These are phyloP conservation scores for Fusarium incarnatum DNA, from an alignment of 2,329 filamentous ascomycete species.

Conservation along the genomic window DNA sequence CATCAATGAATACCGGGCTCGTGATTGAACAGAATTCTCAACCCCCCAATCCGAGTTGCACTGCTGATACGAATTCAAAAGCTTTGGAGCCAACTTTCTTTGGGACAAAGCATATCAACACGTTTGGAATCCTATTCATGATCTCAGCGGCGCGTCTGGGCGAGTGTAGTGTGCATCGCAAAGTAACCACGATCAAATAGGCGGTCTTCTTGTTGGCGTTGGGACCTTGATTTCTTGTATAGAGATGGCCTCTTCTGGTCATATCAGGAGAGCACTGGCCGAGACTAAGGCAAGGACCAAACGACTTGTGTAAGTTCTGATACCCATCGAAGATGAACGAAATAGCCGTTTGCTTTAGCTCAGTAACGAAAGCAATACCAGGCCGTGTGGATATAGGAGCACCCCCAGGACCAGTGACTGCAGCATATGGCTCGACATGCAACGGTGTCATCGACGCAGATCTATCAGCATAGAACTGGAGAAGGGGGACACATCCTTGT, in stretches of 20 bases:
- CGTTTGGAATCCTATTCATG: neutral
- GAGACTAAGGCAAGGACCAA: neutral
- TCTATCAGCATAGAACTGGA: neutral
- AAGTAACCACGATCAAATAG: neutral
- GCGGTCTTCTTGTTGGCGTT: neutral
- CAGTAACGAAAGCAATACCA: neutral
- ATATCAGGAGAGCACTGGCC: neutral
- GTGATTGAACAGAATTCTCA: neutral
- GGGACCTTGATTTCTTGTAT: neutral
- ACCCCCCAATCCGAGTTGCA: neutral
- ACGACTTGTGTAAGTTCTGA: neutral
- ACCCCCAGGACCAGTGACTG: neutral
- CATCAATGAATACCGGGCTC: neutral
- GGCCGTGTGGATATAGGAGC: neutral
- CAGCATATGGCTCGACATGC: neutral
- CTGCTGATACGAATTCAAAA: neutral
- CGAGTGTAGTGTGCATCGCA: neutral
- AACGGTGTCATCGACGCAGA: neutral
- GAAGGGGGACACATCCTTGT: neutral
- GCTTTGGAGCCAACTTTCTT: neutral
- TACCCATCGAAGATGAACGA: neutral
- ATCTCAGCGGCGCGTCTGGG: slow-evolving; percentile 5
- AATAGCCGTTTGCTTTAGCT: neutral
- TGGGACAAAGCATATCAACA: neutral
- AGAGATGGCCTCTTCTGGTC: neutral